Evolutionary conservation across 441 rosid genomes (phyloP), one percentile per base, ranked within the genome.

Genomic region (Euphorbia celastroides): DNA sequence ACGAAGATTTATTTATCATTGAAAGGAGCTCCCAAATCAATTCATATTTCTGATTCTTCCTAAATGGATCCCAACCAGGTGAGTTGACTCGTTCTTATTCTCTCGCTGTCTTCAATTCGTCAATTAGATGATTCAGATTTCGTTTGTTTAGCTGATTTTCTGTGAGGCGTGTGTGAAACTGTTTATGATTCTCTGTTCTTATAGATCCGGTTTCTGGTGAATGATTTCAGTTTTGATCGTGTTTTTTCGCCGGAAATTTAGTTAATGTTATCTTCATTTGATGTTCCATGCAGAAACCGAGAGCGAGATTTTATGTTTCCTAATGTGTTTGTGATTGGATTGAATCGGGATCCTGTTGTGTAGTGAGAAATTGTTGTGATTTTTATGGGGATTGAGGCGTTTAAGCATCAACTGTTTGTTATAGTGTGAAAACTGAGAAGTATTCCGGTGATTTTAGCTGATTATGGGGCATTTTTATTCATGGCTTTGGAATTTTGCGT

Each of bases 61-160:
- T 1, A 31, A 34, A 82, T 82, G 86, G 83, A 78, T 78, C 81
- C 73, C 59, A 78, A 36, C 64, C 82, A 76, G 80, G 82, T 80
- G 74, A 70, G 72, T 75, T 66, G 69, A 66, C 46, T 48, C 67
- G 26, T 0, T 22, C 51, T 7, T 11, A 13, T n/a, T 36, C 46
- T 38, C 30, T 30, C 17, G n/a, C 20, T 36, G 5, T 27, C 7
- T 3, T 41, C 44, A 50, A 22, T 12, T 56, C 52, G 2, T 48
- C 14, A 5, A 22, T 59, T 31, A 22, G 31, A 20, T 11, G 26
- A 1, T 20, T 26, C 17, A 27, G 56, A 63, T 25, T n/a, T 36
- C 31, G 16, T 67, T 48, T n/a, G 20, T 11, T 25, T 34, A 17
- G 52, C 55, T 5, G 23, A 41, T 13, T 32, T 17, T 5, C 7